Evolutionary conservation across 805 yeast species (phyloP).

Genomic region (Metschnikowia peoriensis): DNA sequence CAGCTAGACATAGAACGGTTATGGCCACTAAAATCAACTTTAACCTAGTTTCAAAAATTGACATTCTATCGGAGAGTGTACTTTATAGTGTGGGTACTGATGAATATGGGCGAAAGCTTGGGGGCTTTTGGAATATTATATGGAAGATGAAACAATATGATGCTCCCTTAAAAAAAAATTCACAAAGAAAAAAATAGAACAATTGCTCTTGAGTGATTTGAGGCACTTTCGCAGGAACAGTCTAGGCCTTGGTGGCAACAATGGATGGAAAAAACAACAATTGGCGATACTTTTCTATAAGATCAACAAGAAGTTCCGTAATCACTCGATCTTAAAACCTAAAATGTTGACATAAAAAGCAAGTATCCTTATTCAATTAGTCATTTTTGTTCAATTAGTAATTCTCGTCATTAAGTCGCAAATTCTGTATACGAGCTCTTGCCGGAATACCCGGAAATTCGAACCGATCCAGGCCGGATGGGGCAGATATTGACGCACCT

Average conservation of each 20-base stretch:
- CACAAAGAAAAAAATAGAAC: neutral
- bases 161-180: neutral
- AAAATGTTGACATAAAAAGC: neutral
- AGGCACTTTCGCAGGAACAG: neutral
- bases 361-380: neutral
- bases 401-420: neutral
- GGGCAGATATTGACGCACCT: slow-evolving; percentile 4
- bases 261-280: neutral
- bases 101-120: neutral
- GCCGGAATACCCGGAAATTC: slow-evolving; percentile 2
- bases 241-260: neutral
- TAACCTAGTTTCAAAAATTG: neutral
- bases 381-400: neutral
- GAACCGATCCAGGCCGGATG: slow-evolving; percentile 3
- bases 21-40: slow-evolving; percentile 1
- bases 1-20: neutral
- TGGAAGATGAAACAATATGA: neutral
- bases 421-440: slow-evolving; percentile 8
- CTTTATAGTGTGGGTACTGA: neutral
- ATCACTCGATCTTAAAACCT: too few relatives aligned
- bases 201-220: neutral
- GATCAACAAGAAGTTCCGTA: neutral
- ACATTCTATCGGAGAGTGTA: neutral
- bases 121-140: neutral
- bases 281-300: neutral